These are phyloP conservation scores for Saxispiralis lemnorum DNA, from an alignment of 495 filamentous ascomycete species.

Conservation along the genomic window DNA sequence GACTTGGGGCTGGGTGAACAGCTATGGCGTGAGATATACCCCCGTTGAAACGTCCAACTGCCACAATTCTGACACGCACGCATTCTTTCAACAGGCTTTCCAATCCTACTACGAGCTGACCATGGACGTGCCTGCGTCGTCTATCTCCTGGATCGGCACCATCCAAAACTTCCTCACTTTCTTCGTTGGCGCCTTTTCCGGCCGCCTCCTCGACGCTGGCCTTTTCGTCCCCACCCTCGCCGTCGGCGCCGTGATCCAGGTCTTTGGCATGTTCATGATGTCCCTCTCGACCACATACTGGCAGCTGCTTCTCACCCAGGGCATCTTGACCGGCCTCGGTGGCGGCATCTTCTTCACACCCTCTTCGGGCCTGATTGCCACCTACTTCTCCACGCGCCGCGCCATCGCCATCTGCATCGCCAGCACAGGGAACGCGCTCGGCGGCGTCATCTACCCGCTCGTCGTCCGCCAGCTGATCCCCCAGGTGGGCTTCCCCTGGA, in stretches of 20 bases:
- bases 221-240: slow-evolving; percentile 27
- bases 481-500: slow-evolving; percentile 25
- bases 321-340: slow-evolving; percentile 54
- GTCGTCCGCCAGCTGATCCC: slow-evolving; percentile 58
- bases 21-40: slow-evolving; percentile 33
- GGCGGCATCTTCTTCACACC: slow-evolving; percentile 62
- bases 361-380: slow-evolving; percentile 46
- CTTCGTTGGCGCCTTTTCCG: slow-evolving; percentile 29
- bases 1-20: slow-evolving; percentile 60
- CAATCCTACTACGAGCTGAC: slow-evolving; percentile 53
- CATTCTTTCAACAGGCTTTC: slow-evolving; percentile 31
- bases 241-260: slow-evolving; percentile 37
- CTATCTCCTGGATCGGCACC: slow-evolving; percentile 41
- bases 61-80: too few species aligned
- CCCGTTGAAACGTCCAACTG: too few species aligned
- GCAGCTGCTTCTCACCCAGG: slow-evolving; percentile 72
- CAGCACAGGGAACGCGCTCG: slow-evolving; percentile 54
- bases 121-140: slow-evolving; percentile 25
- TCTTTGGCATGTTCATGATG: slow-evolving; percentile 58
- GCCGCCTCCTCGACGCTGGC: slow-evolving; percentile 21
- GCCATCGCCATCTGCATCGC: slow-evolving; percentile 51
- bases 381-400: slow-evolving; percentile 55
- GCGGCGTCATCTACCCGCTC: slow-evolving; percentile 63
- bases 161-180: slow-evolving; percentile 38
- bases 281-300: slow-evolving; percentile 51